Evolutionary conservation across 345 rosid species (phyloP).

Genomic region (Boechera stricta): DNA sequence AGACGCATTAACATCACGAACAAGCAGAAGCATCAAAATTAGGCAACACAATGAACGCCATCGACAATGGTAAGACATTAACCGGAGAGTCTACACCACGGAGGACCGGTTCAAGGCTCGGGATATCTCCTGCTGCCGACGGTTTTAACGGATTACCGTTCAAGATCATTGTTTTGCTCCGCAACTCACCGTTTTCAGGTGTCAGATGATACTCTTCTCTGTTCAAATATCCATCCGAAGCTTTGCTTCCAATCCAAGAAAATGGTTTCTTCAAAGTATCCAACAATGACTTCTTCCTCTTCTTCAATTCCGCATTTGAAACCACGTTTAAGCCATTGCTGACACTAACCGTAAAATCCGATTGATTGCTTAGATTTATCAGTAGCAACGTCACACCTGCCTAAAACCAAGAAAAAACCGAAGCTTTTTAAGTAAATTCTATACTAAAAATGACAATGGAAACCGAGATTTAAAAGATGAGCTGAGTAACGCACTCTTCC

Average conservation of each 20-base stretch:
- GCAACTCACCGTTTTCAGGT: conserved; percentile 66
- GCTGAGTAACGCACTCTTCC: conserved; percentile 72
- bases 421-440: background rate
- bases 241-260: conserved; percentile 65
- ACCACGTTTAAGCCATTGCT: conserved; percentile 51
- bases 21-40: conserved; percentile 80
- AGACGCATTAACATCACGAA: conserved; percentile 24
- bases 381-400: conserved; percentile 79
- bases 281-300: conserved; percentile 47
- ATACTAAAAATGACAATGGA: background rate
- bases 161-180: conserved; percentile 71
- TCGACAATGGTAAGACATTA: conserved; percentile 59
- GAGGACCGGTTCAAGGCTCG: conserved; percentile 63
- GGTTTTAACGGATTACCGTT: conserved; percentile 75
- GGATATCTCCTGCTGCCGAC: conserved; percentile 59
- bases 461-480: background rate
- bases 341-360: conserved; percentile 53
- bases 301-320: conserved; percentile 33
- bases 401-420: conserved; percentile 45
- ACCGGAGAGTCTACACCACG: conserved; percentile 56
- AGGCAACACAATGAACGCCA: conserved; percentile 79
- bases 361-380: conserved; percentile 79
- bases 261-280: conserved; percentile 63
- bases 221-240: conserved; percentile 48
- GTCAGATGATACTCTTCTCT: conserved; percentile 95